A percentile compares a stretch with the other conserved stretches of the same genome.
Evolutionary conservation across 2,329 filamentous ascomycete genomes (phyloP).

Genomic region (Aspergillus aculeatinus): DNA sequence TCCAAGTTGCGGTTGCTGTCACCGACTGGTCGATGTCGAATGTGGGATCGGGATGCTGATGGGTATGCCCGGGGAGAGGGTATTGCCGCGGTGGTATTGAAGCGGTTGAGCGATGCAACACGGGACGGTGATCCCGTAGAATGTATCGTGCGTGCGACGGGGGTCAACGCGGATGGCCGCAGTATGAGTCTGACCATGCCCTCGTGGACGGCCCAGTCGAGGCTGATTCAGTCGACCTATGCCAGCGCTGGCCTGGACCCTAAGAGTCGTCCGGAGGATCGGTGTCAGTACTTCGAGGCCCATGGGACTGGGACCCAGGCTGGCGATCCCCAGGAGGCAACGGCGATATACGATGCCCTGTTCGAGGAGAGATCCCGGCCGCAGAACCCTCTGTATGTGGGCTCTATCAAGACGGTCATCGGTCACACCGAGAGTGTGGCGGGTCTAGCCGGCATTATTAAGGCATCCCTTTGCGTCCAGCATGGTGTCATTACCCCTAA

Average conservation of each 20-base stretch:
- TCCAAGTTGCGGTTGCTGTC: constrained; percentile 48
- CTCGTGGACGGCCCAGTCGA: constrained; percentile 37
- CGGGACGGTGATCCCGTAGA: constrained; percentile 48
- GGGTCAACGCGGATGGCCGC: constrained; percentile 39
- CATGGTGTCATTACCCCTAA: constrained; percentile 26
- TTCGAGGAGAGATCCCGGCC: constrained; percentile 7
- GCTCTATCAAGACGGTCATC: constrained; percentile 16
- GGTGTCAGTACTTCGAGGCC: constrained; percentile 47
- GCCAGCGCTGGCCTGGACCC: constrained; percentile 39
- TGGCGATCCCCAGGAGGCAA: constrained; percentile 33
- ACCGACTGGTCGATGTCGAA: constrained; percentile 53
- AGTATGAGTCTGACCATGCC: constrained; percentile 40
- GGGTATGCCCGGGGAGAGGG: constrained; percentile 57
- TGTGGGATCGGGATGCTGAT: constrained; percentile 48
- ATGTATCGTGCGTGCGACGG: constrained; percentile 36
- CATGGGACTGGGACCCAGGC: constrained; percentile 46
- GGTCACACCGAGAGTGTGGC: constrained; percentile 19
- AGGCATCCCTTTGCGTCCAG: constrained; percentile 25
- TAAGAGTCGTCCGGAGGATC: constrained; percentile 18
- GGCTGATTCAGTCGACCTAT: constrained; percentile 43
- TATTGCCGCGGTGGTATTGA: constrained; percentile 52
- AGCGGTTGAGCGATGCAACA: constrained; percentile 51
- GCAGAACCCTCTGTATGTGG: constrained; percentile 10
- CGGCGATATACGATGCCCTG: constrained; percentile 26
- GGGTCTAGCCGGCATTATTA: constrained; percentile 26